These are phyloP conservation scores for Phytophthora fragariae DNA, from an alignment of 352 stramenopile genomes.

Conservation along the genomic window DNA sequence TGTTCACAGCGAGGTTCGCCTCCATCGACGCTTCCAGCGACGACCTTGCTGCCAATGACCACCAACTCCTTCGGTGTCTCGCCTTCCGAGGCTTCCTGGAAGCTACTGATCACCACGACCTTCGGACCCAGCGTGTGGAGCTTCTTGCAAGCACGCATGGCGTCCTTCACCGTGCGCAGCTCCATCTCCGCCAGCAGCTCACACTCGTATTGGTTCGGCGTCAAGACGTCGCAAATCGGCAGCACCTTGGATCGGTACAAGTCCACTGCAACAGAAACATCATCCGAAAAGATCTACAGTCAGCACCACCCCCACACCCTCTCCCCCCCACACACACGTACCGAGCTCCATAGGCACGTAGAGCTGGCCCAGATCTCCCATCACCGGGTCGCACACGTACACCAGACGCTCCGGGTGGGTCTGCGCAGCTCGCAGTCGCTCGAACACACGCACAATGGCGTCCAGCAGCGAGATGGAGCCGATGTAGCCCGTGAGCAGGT, in stretches of 20 bases:
- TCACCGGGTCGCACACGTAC: conserved; percentile 88
- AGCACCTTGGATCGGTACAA: conserved; percentile 82
- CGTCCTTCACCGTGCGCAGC: conserved; percentile 70
- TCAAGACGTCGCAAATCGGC: conserved; percentile 85
- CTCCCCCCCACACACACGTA: conserved; percentile 29
- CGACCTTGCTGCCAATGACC: conserved; percentile 74
- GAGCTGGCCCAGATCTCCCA: conserved; percentile 82
- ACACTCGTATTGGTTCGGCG: conserved; percentile 89
- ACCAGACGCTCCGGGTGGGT: conserved; percentile 55
- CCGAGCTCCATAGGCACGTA: conserved; percentile 84
- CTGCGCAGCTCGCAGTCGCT: conserved; percentile 64
- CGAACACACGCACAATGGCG: conserved; percentile 74
- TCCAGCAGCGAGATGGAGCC: conserved; percentile 72
- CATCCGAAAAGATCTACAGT: conserved; percentile 4
- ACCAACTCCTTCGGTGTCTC: conserved; percentile 56
- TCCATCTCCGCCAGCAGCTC: conserved; percentile 80
- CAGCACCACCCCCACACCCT: neutral
- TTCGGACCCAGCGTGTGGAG: conserved; percentile 75
- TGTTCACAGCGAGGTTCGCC: conserved; percentile 56
- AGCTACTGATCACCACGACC: conserved; percentile 88
- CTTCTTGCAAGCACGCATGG: conserved; percentile 73
- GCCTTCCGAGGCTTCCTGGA: conserved; percentile 49
- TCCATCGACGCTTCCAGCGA: conserved; percentile 13
- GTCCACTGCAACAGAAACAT: conserved; percentile 54
- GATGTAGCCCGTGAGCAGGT: conserved; percentile 87